These are phyloP conservation scores for Blastobotrys chiropterorum DNA, from an alignment of 805 yeast genomes.

Conservation along the genomic window DNA sequence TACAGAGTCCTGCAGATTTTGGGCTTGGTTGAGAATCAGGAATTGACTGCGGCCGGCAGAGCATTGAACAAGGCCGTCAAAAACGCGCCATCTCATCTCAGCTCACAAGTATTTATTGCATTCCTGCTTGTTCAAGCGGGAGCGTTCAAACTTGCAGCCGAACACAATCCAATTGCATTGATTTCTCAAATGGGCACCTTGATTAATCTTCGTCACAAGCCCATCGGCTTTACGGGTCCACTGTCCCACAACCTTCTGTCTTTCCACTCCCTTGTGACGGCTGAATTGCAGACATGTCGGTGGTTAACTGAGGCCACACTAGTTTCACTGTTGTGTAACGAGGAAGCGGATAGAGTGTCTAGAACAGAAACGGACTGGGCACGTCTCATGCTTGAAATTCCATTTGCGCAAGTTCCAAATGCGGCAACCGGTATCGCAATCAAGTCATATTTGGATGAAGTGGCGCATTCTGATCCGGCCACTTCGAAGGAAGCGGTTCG, in stretches of 20 bases:
- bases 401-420: constrained; percentile 57
- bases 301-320: constrained; percentile 49
- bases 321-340: constrained; percentile 43
- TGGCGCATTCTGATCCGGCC: constrained; percentile 3
- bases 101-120: constrained; percentile 10
- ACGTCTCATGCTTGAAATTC: constrained; percentile 47
- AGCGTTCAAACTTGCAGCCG: constrained; percentile 30
- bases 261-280: constrained; percentile 59
- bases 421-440: constrained; percentile 58
- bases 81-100: constrained; percentile 4
- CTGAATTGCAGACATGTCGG: constrained; percentile 43
- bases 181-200: constrained; percentile 46
- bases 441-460: constrained; percentile 46
- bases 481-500: constrained; percentile 15
- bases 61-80: constrained; percentile 33
- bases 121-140: constrained; percentile 23
- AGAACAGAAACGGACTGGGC: constrained; percentile 52
- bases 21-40: constrained; percentile 39
- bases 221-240: constrained; percentile 59
- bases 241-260: constrained; percentile 59
- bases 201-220: constrained; percentile 43
- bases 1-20: constrained; percentile 48
- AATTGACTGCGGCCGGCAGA: constrained; percentile 48
- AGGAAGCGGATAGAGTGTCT: constrained; percentile 50
- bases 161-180: constrained; percentile 36